phyloP scores from a whole-genome alignment of 129 eudicot species.

The Arctium lappa region DNA sequence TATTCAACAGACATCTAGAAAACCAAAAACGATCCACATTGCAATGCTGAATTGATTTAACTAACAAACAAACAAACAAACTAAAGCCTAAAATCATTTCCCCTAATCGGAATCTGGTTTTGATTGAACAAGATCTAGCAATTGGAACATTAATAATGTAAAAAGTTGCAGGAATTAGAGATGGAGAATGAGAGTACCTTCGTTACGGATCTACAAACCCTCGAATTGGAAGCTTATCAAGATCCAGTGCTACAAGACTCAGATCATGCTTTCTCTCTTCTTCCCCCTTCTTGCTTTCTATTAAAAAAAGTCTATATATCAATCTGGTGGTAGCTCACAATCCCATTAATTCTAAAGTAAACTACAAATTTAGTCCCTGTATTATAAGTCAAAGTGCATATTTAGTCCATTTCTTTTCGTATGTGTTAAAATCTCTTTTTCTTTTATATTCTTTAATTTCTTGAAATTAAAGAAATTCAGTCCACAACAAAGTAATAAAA shows the following conservation, averaged over 20 bases:
- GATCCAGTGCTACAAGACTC: neutral
- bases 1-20: neutral
- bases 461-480: too few relatives aligned
- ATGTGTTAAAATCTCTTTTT: neutral
- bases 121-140: constrained; percentile 13
- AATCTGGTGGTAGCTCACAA: constrained; percentile 13
- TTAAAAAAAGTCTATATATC: constrained; percentile 11
- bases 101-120: neutral
- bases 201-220: constrained; percentile 17
- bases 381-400: neutral
- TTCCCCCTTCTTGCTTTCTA: constrained; percentile 3
- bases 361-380: neutral
- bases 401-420: neutral
- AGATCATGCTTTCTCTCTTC: neutral
- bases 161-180: neutral
- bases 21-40: constrained; percentile 3
- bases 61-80: neutral
- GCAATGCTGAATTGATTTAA: neutral
- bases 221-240: neutral
- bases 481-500: too few relatives aligned
- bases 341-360: neutral
- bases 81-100: neutral
- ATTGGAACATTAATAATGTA: constrained; percentile 5
- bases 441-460: neutral
- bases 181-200: constrained; percentile 15